Conservation (phyloP, 176 grass and related monocot species). For the Zea mays region Zm-B73-REFERENCE-NAM-5.0 NC_050105.1:13577001-13577500, state of each 20-base stretch:
- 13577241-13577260: constrained; percentile 65
- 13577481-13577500: no score
- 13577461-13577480: no score
- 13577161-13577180: constrained; percentile 46
- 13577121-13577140: constrained; percentile 50
- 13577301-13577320: constrained; percentile 55
- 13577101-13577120: constrained; percentile 64
- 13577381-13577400: not conserved
- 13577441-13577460: not conserved
- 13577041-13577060: no score
- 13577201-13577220: constrained; percentile 19
- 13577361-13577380: not conserved
- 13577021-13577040: no score
- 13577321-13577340: constrained; percentile 70
- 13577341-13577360: constrained; percentile 50
- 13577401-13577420: constrained; percentile 9
- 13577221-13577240: constrained; percentile 14
- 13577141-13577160: constrained; percentile 42
- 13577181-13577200: constrained; percentile 13
- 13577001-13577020: no score
- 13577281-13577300: constrained; percentile 69
- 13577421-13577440: no score
- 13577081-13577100: constrained; percentile 73
- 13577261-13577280: constrained; percentile 67
- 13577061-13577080: constrained; percentile 64